phyloP scores from a whole-genome alignment of 2,329 filamentous ascomycete species.

The Ophioceras dolichostomum region DNA sequence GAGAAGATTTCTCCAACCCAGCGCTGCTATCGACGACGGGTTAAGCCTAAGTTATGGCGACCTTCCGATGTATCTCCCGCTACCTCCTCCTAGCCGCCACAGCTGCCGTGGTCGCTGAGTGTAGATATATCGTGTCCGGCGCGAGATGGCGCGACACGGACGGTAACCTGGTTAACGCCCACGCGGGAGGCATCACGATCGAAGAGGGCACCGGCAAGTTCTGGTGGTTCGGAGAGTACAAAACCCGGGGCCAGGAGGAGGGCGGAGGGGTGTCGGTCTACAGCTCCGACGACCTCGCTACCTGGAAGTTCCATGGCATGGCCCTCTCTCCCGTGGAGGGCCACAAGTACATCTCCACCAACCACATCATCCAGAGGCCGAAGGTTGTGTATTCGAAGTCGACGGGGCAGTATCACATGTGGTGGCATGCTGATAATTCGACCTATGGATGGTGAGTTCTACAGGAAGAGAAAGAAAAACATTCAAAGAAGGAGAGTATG shows the following conservation, averaged over 20 bases:
- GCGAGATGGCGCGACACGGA: conserved; percentile 48
- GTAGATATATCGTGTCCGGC: conserved; percentile 45
- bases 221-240: conserved; percentile 52
- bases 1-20: too few species aligned
- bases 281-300: conserved; percentile 47
- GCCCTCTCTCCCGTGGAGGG: conserved; percentile 42
- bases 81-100: neutral
- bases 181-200: conserved; percentile 43
- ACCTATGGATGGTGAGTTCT: conserved; percentile 39
- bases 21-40: too few species aligned
- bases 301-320: conserved; percentile 44
- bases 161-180: conserved; percentile 47
- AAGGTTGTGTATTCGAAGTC: conserved; percentile 47
- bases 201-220: conserved; percentile 41
- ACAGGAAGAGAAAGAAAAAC: too few species aligned
- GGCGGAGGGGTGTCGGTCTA: conserved; percentile 49
- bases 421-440: conserved; percentile 46
- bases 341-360: conserved; percentile 39
- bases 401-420: conserved; percentile 34
- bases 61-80: too few species aligned
- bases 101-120: neutral
- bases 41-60: too few species aligned
- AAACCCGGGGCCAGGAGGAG: conserved; percentile 42
- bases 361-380: conserved; percentile 47
- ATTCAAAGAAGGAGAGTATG: too few species aligned